A percentile compares a stretch with the other conserved stretches of the same genome.
Evolutionary conservation across 225 moss, liverwort and hornwort species (phyloP).

Genomic region (Polytrichum commune): DNA sequence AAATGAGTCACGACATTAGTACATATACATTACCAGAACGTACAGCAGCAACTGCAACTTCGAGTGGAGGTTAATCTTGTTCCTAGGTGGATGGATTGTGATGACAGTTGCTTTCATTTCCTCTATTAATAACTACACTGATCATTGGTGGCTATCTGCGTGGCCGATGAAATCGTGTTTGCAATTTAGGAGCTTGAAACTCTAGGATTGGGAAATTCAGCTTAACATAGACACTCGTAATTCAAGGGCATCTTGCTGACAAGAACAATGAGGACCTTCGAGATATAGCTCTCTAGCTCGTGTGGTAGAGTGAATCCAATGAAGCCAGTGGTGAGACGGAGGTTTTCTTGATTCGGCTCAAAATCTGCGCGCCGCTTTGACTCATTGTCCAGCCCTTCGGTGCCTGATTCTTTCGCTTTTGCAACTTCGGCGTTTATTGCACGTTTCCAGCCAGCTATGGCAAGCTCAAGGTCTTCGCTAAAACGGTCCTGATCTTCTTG

Average conservation of each 20-base stretch:
- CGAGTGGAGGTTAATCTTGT: slow-evolving; percentile 18
- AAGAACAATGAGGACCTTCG: slow-evolving; percentile 22
- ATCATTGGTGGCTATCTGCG: no score
- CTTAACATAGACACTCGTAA: no score
- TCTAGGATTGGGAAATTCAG: no score
- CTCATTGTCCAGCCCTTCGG: slow-evolving; percentile 62
- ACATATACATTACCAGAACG: neutral
- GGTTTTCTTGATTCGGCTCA: slow-evolving; percentile 34
- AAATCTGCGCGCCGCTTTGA: slow-evolving; percentile 27
- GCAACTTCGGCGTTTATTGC: slow-evolving; percentile 78
- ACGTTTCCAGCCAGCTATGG: slow-evolving; percentile 79
- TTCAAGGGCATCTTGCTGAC: no score
- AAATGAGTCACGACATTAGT: neutral
- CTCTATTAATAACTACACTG: no score
- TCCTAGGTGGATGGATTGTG: slow-evolving; percentile 1
- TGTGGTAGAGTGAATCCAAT: slow-evolving; percentile 29
- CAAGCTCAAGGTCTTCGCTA: slow-evolving; percentile 72
- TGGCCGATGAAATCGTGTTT: no score
- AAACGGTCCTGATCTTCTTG: slow-evolving; percentile 63
- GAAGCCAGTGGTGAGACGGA: slow-evolving; percentile 29
- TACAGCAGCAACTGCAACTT: neutral
- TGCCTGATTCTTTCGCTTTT: slow-evolving; percentile 55
- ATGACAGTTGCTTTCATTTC: no score
- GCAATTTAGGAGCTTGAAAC: no score
- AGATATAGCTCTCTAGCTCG: slow-evolving; percentile 35